A percentile compares a stretch with the other conserved stretches of the same genome.
phyloP scores from a whole-genome alignment of 305 asterid genomes.

The Nicotiana rustica region DNA sequence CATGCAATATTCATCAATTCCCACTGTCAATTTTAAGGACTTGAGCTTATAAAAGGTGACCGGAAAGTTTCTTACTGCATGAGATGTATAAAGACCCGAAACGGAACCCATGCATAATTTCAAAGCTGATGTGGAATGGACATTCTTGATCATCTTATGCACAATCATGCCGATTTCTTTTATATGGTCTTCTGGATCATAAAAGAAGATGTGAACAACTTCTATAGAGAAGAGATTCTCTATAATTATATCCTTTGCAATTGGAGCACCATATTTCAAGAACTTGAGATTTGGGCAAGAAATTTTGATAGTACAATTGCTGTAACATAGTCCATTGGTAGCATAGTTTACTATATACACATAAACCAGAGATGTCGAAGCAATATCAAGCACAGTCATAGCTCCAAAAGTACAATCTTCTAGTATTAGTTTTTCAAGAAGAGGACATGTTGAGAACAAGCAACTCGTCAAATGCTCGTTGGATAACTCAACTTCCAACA shows the following conservation, averaged over 20 bases:
- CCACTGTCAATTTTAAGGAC: slow-evolving; percentile 23
- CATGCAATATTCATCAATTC: not conserved
- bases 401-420: not conserved
- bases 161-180: not conserved
- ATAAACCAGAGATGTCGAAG: slow-evolving; percentile 1
- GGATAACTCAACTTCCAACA: not conserved
- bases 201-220: slow-evolving; percentile 7
- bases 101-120: not conserved
- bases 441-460: slow-evolving; percentile 25
- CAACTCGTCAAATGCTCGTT: slow-evolving; percentile 17
- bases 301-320: slow-evolving; percentile 1
- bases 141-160: slow-evolving; percentile 4
- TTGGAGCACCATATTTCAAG: slow-evolving; percentile 40
- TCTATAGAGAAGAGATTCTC: slow-evolving; percentile 26
- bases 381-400: slow-evolving; percentile 27
- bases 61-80: not conserved
- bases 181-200: not conserved
- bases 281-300: slow-evolving; percentile 47
- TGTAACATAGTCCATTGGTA: too few relatives aligned
- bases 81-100: not conserved
- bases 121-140: not conserved
- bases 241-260: slow-evolving; percentile 25
- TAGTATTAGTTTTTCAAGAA: slow-evolving; percentile 9
- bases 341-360: not conserved
- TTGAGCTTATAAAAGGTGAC: slow-evolving; percentile 28